Evolutionary conservation across 345 rosid genomes (phyloP).

Genomic region (Cochlearia excelsa): DNA sequence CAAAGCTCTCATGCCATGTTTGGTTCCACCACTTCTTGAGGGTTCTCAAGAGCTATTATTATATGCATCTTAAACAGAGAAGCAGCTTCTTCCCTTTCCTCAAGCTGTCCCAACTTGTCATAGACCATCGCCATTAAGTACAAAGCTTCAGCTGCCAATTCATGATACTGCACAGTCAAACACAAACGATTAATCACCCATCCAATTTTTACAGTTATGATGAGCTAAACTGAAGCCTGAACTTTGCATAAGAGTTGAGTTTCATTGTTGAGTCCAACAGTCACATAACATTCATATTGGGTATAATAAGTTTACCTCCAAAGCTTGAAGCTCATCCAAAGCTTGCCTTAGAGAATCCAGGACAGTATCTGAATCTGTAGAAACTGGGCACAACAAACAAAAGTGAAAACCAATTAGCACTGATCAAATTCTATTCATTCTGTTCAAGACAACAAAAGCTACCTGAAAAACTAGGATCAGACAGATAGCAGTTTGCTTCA

Average conservation of each 20-base stretch:
- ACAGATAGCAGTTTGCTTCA: slow-evolving; percentile 86
- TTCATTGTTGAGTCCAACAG: background rate
- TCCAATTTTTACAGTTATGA: slow-evolving; percentile 1
- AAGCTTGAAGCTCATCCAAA: slow-evolving; percentile 63
- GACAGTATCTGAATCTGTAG: slow-evolving; percentile 55
- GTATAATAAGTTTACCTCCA: slow-evolving; percentile 57
- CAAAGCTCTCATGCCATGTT: slow-evolving; percentile 14
- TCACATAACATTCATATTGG: slow-evolving; percentile 11
- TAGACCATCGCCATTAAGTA: slow-evolving; percentile 67
- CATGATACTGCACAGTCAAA: slow-evolving; percentile 64
- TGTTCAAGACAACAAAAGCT: slow-evolving; percentile 22
- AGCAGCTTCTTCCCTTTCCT: slow-evolving; percentile 81
- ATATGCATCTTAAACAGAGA: slow-evolving; percentile 66
- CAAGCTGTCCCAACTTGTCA: slow-evolving; percentile 56
- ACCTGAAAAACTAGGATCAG: slow-evolving; percentile 86
- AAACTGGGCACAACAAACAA: slow-evolving; percentile 41
- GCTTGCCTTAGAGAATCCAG: slow-evolving; percentile 85
- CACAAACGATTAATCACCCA: background rate
- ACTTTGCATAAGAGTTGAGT: slow-evolving; percentile 2
- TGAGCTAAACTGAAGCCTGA: slow-evolving; percentile 16
- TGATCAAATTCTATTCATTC: background rate
- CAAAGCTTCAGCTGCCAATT: slow-evolving; percentile 75
- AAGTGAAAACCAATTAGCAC: slow-evolving; percentile 20
- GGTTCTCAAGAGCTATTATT: slow-evolving; percentile 60
- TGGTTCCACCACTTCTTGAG: slow-evolving; percentile 44